A percentile compares a stretch with the other conserved stretches of the same genome.
phyloP scores from a whole-genome alignment of 805 yeast species.

The Ogataea wickerhamii region DNA sequence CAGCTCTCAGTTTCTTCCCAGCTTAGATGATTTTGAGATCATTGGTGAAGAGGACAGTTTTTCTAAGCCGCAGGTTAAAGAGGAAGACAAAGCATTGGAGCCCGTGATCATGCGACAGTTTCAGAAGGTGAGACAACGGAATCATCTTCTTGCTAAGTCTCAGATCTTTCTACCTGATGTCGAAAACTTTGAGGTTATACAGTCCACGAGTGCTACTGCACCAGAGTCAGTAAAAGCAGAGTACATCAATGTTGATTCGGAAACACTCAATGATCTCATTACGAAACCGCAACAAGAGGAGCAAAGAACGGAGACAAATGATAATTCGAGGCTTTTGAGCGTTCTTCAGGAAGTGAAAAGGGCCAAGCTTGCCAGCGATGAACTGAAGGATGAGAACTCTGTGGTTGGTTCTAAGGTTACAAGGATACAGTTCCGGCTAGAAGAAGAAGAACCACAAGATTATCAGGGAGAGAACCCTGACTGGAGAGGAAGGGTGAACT shows the following conservation, averaged over 20 bases:
- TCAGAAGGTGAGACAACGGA: not conserved
- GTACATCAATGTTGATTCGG: too few relatives aligned
- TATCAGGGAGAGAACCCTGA: slow-evolving; percentile 11
- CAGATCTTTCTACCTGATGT: slow-evolving; percentile 10
- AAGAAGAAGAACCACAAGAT: slow-evolving; percentile 1
- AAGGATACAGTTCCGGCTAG: slow-evolving; percentile 6
- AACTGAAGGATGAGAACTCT: slow-evolving; percentile 1
- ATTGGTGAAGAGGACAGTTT: slow-evolving; percentile 2
- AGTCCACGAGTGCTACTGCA: too few relatives aligned
- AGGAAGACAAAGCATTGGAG: too few relatives aligned
- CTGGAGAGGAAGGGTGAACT: slow-evolving; percentile 16
- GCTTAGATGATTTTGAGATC: slow-evolving; percentile 9
- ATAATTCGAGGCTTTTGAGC: too few relatives aligned
- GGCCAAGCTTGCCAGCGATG: slow-evolving; percentile 6
- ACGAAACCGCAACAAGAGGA: too few relatives aligned
- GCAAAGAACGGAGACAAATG: too few relatives aligned
- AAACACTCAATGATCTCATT: too few relatives aligned
- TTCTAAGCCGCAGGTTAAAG: too few relatives aligned
- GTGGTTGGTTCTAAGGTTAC: slow-evolving; percentile 9
- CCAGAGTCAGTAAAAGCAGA: too few relatives aligned
- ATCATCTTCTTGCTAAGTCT: slow-evolving; percentile 6
- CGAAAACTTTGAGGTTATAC: slow-evolving; percentile 16
- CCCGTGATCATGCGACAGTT: not conserved
- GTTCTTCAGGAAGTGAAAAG: slow-evolving; percentile 10
- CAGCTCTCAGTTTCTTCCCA: slow-evolving; percentile 7